phyloP scores from a whole-genome alignment of 768 basidiomycete species.

The Rhodocollybia butyracea region DNA sequence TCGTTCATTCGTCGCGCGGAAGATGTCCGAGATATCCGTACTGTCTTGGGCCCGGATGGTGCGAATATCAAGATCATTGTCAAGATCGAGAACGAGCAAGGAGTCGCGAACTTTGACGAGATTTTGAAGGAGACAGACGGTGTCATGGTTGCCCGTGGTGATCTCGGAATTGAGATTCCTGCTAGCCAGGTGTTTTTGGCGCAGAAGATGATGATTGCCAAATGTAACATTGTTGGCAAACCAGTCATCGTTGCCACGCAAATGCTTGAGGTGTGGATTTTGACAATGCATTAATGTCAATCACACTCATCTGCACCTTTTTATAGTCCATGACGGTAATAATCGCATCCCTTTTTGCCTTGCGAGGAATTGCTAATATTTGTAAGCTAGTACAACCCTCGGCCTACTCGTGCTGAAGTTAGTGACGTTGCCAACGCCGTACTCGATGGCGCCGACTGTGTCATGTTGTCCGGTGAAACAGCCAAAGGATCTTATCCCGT shows the following conservation, averaged over 20 bases:
- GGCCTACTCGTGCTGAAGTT: slow-evolving; percentile 97
- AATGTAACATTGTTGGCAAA: slow-evolving; percentile 97
- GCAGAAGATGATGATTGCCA: slow-evolving; percentile 99
- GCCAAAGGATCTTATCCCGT: slow-evolving; percentile 97
- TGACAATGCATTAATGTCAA: slow-evolving; percentile 1
- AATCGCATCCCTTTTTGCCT: neutral
- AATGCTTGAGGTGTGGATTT: slow-evolving; percentile 82
- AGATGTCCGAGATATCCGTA: slow-evolving; percentile 92
- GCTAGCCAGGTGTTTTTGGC: slow-evolving; percentile 98
- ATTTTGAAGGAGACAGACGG: slow-evolving; percentile 93
- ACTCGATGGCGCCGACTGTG: slow-evolving; percentile 97
- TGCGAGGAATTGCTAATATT: slow-evolving; percentile 8
- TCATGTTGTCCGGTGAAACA: slow-evolving; percentile 99
- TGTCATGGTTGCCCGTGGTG: slow-evolving; percentile 99
- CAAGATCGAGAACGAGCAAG: slow-evolving; percentile 99
- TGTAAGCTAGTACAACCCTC: slow-evolving; percentile 79
- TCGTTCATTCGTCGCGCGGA: slow-evolving; percentile 96
- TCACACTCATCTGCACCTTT: slow-evolving; percentile 12
- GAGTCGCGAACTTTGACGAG: slow-evolving; percentile 98
- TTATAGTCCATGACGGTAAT: slow-evolving; percentile 90
- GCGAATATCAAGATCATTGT: slow-evolving; percentile 98
- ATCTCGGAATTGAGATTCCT: slow-evolving; percentile 99
- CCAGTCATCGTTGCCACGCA: slow-evolving; percentile 98
- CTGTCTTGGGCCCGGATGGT: slow-evolving; percentile 91
- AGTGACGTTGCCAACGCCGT: slow-evolving; percentile 99